Conservation (phyloP, 495 filamentous ascomycete genomes). For the Terfezia claveryi region DNA sequence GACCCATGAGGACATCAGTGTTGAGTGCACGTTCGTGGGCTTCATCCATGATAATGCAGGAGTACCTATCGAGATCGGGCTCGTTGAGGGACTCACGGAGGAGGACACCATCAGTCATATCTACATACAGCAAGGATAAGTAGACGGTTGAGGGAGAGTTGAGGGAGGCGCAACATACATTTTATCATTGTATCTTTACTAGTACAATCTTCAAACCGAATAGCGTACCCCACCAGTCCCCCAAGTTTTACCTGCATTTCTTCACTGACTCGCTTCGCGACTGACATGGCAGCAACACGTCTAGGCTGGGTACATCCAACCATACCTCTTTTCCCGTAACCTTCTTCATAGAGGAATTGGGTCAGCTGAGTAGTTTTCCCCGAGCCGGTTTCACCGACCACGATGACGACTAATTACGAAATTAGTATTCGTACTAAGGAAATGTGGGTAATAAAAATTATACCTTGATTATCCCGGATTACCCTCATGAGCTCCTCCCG, state of each 20-base stretch:
- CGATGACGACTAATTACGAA: slow-evolving; percentile 44
- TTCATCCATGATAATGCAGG: slow-evolving; percentile 98
- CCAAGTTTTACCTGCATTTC: slow-evolving; percentile 97
- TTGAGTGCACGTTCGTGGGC: slow-evolving; percentile 93
- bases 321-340: slow-evolving; percentile 71
- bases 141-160: background rate
- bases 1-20: slow-evolving; percentile 90
- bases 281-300: slow-evolving; percentile 91
- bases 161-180: slow-evolving; percentile 27
- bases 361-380: slow-evolving; percentile 96
- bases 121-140: slow-evolving; percentile 20
- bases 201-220: slow-evolving; percentile 97
- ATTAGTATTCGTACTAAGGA: background rate
- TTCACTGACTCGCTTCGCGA: slow-evolving; percentile 92
- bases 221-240: slow-evolving; percentile 79
- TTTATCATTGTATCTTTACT: slow-evolving; percentile 88
- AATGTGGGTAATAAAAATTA: background rate
- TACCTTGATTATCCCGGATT: slow-evolving; percentile 70
- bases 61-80: slow-evolving; percentile 84
- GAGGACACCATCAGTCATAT: slow-evolving; percentile 97
- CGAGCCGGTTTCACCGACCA: slow-evolving; percentile 89
- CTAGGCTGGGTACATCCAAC: slow-evolving; percentile 96
- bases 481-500: slow-evolving; percentile 85
- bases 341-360: slow-evolving; percentile 82
- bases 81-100: slow-evolving; percentile 83